Conservation (phyloP, 2,329 filamentous ascomycete species). For the Zymoseptoria ardabiliae region DNA sequence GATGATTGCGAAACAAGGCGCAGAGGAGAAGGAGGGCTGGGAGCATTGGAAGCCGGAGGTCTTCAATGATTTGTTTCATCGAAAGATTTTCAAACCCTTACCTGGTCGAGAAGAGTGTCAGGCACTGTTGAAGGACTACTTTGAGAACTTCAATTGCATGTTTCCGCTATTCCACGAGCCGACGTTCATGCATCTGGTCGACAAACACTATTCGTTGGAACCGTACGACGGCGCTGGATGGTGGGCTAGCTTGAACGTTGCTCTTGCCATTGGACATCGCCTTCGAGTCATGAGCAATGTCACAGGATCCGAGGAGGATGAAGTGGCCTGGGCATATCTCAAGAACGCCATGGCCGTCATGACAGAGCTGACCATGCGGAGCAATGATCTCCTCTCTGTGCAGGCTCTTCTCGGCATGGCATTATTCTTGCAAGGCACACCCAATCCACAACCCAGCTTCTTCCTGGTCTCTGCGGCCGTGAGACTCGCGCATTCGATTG, state of each 20-base stretch:
- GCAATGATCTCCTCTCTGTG: constrained; percentile 89
- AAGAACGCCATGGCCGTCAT: constrained; percentile 96
- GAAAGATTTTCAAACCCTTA: constrained; percentile 73
- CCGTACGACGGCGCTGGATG: constrained; percentile 93
- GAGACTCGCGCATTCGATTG: constrained; percentile 84
- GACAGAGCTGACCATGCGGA: constrained; percentile 88
- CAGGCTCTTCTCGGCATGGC: constrained; percentile 91
- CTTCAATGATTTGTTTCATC: constrained; percentile 83
- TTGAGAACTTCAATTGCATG: constrained; percentile 98
- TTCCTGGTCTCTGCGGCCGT: constrained; percentile 87
- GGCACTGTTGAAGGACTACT: constrained; percentile 85
- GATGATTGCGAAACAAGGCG: constrained; percentile 83
- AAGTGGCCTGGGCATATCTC: constrained; percentile 89
- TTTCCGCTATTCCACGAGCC: constrained; percentile 96
- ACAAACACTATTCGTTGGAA: constrained; percentile 85
- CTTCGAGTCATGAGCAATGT: constrained; percentile 93
- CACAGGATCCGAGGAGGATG: constrained; percentile 82
- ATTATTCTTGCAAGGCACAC: constrained; percentile 89
- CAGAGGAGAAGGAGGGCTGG: constrained; percentile 89
- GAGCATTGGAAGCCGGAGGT: constrained; percentile 98
- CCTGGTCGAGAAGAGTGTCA: constrained; percentile 82
- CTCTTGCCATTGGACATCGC: constrained; percentile 84
- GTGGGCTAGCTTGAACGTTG: constrained; percentile 96
- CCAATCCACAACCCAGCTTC: constrained; percentile 91
- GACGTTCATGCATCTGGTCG: constrained; percentile 95